A percentile compares a stretch with the other conserved stretches of the same genome.
Conservation (phyloP, 352 stramenopile genomes). For the Phytophthora cactorum region DNA sequence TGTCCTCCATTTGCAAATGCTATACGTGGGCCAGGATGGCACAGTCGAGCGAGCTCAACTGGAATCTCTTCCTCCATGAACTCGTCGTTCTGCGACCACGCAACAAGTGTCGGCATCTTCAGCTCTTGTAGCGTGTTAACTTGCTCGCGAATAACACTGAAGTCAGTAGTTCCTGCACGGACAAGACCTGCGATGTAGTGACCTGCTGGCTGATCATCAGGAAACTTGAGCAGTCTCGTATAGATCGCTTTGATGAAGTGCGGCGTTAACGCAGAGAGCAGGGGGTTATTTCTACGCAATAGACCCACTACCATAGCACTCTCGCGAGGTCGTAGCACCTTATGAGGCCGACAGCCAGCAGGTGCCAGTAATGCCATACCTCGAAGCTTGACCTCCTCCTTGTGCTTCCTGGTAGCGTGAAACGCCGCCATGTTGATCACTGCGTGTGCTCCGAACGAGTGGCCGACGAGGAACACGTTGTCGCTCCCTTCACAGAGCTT, state of each 20-base stretch:
- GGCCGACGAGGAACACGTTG: conserved; percentile 53
- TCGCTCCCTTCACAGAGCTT: conserved; percentile 33
- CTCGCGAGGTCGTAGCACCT: conserved; percentile 40
- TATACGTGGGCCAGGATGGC: conserved; percentile 42
- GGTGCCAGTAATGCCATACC: conserved; percentile 51
- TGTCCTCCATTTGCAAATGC: conserved; percentile 51
- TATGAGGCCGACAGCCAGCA: conserved; percentile 51
- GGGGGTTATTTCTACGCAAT: conserved; percentile 25
- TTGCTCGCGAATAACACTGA: conserved; percentile 40
- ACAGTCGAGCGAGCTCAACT: conserved; percentile 36
- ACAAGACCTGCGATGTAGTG: conserved; percentile 52
- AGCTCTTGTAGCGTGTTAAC: conserved; percentile 23
- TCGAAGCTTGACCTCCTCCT: conserved; percentile 13
- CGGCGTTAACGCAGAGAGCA: conserved; percentile 20
- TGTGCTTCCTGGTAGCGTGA: not conserved
- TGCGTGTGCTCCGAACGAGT: conserved; percentile 60
- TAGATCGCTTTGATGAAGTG: conserved; percentile 45
- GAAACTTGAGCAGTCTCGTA: conserved; percentile 44
- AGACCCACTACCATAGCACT: conserved; percentile 41
- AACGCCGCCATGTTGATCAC: conserved; percentile 56
- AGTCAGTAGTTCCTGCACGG: conserved; percentile 53
- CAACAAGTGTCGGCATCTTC: conserved; percentile 43
- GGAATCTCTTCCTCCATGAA: conserved; percentile 56
- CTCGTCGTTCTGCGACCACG: conserved; percentile 55
- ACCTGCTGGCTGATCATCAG: conserved; percentile 23